These are phyloP conservation scores for Diutina pseudorugosa DNA, from an alignment of 1,139 yeast species.

Conservation along the genomic window DNA sequence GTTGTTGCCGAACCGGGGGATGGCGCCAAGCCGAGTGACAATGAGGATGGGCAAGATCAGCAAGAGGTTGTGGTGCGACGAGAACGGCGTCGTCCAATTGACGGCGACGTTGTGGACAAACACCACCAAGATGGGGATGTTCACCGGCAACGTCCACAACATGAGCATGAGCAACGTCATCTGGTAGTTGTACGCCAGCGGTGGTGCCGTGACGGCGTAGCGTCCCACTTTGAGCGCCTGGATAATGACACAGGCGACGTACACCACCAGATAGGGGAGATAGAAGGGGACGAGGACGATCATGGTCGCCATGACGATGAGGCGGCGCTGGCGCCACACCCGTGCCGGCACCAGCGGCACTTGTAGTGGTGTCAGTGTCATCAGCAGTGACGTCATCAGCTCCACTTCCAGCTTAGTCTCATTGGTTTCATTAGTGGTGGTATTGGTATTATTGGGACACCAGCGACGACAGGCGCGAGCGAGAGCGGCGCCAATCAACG, in stretches of 20 bases:
- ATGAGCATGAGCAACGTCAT: constrained; percentile 31
- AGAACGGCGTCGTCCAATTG: constrained; percentile 64
- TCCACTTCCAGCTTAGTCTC: too few relatives aligned
- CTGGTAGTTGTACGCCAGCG: constrained; percentile 33
- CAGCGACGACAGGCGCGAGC: not conserved
- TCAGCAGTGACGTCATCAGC: too few relatives aligned
- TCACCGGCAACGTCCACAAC: constrained; percentile 52
- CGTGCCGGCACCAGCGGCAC: not conserved
- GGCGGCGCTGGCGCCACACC: not conserved
- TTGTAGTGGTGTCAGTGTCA: too few relatives aligned
- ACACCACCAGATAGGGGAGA: constrained; percentile 74
- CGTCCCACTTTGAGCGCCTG: constrained; percentile 31
- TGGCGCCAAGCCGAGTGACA: constrained; percentile 10
- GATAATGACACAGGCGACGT: constrained; percentile 40
- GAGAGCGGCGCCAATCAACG: constrained; percentile 4
- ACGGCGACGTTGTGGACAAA: constrained; percentile 58
- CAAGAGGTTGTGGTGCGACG: constrained; percentile 62
- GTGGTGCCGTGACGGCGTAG: not conserved
- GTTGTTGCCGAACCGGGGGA: constrained; percentile 3
- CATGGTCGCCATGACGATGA: not conserved
- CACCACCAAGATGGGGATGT: constrained; percentile 56
- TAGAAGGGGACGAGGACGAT: constrained; percentile 34
- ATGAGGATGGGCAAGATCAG: constrained; percentile 54
- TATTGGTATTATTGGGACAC: not conserved
- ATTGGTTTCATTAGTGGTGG: not conserved